Percentiles rank a stretch among this genome's conserved stretches.
These are phyloP conservation scores for Tephrocybe sp. DNA, from an alignment of 768 basidiomycete species.

Conservation along the genomic window DNA sequence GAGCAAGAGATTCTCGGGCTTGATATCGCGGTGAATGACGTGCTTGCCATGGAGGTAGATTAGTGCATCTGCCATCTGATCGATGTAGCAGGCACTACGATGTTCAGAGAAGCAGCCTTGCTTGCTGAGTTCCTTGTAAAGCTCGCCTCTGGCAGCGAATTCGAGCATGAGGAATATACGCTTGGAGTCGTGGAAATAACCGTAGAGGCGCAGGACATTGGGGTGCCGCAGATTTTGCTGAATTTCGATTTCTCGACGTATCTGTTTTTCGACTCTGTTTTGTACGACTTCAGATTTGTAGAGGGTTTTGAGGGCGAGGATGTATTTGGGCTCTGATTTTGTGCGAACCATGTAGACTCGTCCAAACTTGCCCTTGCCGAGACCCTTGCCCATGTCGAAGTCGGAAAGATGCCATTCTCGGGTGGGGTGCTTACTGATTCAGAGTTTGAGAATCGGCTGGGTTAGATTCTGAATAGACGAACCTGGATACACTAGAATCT, in stretches of 20 bases:
- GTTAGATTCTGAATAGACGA: slow-evolving; percentile 7
- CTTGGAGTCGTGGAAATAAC: slow-evolving; percentile 97
- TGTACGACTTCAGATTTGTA: slow-evolving; percentile 96
- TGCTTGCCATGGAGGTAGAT: slow-evolving; percentile 91
- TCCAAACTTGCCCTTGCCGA: slow-evolving; percentile 99
- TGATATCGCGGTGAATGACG: slow-evolving; percentile 98
- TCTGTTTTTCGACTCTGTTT: slow-evolving; percentile 92
- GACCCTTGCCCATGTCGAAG: slow-evolving; percentile 92
- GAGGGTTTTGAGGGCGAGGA: slow-evolving; percentile 93
- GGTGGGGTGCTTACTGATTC: slow-evolving; percentile 60
- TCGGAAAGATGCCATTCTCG: slow-evolving; percentile 81
- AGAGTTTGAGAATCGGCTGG: background rate
- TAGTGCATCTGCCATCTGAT: slow-evolving; percentile 97
- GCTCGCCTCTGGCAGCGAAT: slow-evolving; percentile 94
- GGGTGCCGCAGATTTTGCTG: slow-evolving; percentile 96
- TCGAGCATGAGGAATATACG: slow-evolving; percentile 98
- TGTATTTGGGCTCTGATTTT: slow-evolving; percentile 82
- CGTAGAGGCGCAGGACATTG: slow-evolving; percentile 89
- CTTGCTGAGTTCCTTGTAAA: slow-evolving; percentile 93
- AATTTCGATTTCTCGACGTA: slow-evolving; percentile 96
- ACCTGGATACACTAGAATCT: slow-evolving; percentile 77
- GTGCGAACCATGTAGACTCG: slow-evolving; percentile 98
- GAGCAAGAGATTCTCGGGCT: slow-evolving; percentile 94
- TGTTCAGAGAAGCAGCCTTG: slow-evolving; percentile 85
- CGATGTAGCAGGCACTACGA: slow-evolving; percentile 85